phyloP scores from a whole-genome alignment of 345 rosid genomes.

The Corymbia maculata region DNA sequence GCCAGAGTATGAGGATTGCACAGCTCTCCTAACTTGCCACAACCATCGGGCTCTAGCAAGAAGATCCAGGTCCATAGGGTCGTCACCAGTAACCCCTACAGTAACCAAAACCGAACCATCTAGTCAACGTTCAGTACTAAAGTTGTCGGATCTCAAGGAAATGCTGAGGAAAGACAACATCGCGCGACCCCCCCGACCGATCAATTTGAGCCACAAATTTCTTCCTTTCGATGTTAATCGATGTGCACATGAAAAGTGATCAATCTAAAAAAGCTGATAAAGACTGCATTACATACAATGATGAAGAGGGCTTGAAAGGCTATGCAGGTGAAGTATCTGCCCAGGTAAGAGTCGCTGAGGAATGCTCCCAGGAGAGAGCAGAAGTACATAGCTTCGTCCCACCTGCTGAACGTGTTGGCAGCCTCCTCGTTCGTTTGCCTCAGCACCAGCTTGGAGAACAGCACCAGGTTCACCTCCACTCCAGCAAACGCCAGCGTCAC shows the following conservation, averaged over 20 bases:
- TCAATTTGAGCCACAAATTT: background rate
- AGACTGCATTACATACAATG: background rate
- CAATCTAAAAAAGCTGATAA: background rate
- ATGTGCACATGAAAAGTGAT: background rate
- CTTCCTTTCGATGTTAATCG: background rate
- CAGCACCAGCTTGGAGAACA: background rate
- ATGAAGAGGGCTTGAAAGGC: constrained; percentile 16
- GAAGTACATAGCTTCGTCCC: constrained; percentile 14
- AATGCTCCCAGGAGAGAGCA: constrained; percentile 32
- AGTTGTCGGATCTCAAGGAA: background rate
- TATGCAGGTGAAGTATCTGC: constrained; percentile 26
- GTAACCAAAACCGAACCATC: no score
- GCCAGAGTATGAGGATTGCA: background rate
- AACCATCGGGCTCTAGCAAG: background rate
- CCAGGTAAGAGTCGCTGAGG: constrained; percentile 21
- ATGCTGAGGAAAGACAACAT: background rate
- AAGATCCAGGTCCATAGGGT: background rate
- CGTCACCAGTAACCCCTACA: background rate
- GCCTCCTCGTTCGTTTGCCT: background rate
- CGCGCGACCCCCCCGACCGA: rapidly evolving
- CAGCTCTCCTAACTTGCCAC: background rate
- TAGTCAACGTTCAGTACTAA: background rate
- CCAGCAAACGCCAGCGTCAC: background rate
- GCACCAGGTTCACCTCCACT: background rate
- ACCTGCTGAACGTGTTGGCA: background rate